Base-by-base conservation (phyloP, 2,329 filamentous ascomycete genomes). In the Penicillium sp. region DNA sequence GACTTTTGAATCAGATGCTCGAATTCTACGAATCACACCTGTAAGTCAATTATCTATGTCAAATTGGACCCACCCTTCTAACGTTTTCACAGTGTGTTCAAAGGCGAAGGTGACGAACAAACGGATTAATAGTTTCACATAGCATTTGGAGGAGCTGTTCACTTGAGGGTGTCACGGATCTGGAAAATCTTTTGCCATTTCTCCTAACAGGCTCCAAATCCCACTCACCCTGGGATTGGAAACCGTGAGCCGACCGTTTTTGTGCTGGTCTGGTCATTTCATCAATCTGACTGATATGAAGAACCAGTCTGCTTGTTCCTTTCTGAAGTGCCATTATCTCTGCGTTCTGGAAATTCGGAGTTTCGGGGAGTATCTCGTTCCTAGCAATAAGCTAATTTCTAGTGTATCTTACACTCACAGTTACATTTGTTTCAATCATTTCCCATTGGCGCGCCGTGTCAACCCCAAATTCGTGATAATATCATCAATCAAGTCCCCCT, bases 1-100 rank as follows among this genome's bases (percentile, higher is more conserved):
- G 48, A 69, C 53, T 1, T 13, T 42, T 8, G 13, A 43, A 14
- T 9, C 49, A 78, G 71, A 79, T 81, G 77, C 72, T 80, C 10
- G 66, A 73, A 54, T 81, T 80, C 50, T 81, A 80, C 55, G 78
- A 81, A 63, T 63, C 68, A 38, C 77, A 81, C 62, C 65, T 81
- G 75, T 79, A 70, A 70, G 75, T 66, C 27, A 24, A 44, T 38
- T 5, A 44, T 24, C 11, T 3, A 11, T n/a, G 4, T 18, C 2
- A 29, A 13, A 18, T 14, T 22, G 16, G 14, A n/a, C 18, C 38
- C 11, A 9, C 9, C 2, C 22, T 47, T 21, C 62, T 67, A 58
- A 69, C 45, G 52, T 49, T 40, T 49, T 49, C 54, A 6, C 38
- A 72, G 73, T 47, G 71, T 74, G 34, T 75, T 75, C 53, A 74